These are phyloP conservation scores for Sanghuangporus weigelae DNA, from an alignment of 1,284 basidiomycete genomes.

Conservation along the genomic window DNA sequence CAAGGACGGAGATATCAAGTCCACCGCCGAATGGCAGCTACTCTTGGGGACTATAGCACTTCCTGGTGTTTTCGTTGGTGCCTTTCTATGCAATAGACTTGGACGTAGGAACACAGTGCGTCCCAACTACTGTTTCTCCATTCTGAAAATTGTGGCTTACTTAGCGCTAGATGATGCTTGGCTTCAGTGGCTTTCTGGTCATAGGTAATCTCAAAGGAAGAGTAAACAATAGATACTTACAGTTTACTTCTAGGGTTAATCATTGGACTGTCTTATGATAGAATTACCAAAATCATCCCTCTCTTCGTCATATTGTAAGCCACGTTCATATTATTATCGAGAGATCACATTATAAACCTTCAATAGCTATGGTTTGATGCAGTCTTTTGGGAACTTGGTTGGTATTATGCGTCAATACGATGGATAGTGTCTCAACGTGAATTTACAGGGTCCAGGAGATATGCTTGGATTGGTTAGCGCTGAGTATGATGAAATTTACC, in stretches of 20 bases:
- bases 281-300: conserved; percentile 59
- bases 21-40: conserved; percentile 67
- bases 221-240: not conserved
- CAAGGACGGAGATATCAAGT: conserved; percentile 46
- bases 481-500: conserved; percentile 38
- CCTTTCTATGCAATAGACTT: conserved; percentile 56
- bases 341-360: conserved; percentile 19
- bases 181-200: conserved; percentile 69
- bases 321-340: conserved; percentile 18
- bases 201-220: conserved; percentile 40
- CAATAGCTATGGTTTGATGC: conserved; percentile 60
- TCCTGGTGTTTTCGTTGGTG: conserved; percentile 61
- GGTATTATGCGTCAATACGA: conserved; percentile 12
- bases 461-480: conserved; percentile 66
- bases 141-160: not conserved
- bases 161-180: conserved; percentile 56
- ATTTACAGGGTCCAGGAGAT: conserved; percentile 60
- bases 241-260: conserved; percentile 39
- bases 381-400: conserved; percentile 63
- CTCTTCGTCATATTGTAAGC: conserved; percentile 64
- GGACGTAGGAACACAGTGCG: conserved; percentile 58
- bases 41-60: conserved; percentile 63
- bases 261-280: conserved; percentile 64
- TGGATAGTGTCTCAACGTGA: not conserved
- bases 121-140: not conserved